Conservation (phyloP, 257 asterid genomes). For the Ajuga chamaepitys region DNA sequence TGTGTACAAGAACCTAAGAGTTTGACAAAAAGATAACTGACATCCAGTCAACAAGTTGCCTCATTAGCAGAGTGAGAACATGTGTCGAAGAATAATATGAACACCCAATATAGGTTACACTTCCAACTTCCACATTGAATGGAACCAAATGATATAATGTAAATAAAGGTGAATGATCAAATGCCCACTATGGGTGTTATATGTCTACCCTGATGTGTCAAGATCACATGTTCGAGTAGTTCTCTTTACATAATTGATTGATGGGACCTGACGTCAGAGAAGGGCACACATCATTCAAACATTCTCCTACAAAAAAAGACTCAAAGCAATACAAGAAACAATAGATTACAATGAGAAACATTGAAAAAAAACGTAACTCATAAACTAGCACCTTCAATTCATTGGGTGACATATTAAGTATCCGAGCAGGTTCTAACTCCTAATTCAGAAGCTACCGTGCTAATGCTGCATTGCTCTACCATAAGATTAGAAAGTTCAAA, state of each 20-base stretch:
- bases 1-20: neutral
- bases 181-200: no score
- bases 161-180: neutral
- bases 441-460: slow-evolving; percentile 60
- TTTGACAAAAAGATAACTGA: slow-evolving; percentile 1
- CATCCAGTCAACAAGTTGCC: slow-evolving; percentile 3
- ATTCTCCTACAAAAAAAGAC: no score
- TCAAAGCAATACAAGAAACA: neutral
- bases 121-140: slow-evolving; percentile 7
- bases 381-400: slow-evolving; percentile 61
- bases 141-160: neutral
- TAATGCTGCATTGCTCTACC: slow-evolving; percentile 44
- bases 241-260: no score
- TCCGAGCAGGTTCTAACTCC: slow-evolving; percentile 73
- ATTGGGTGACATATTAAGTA: slow-evolving; percentile 61
- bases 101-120: neutral
- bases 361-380: neutral
- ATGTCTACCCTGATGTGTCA: no score
- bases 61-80: neutral
- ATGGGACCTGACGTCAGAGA: no score
- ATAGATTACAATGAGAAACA: neutral
- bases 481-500: slow-evolving; percentile 11
- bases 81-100: neutral
- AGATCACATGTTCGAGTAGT: no score
- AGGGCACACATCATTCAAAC: no score